Conservation (phyloP, 768 basidiomycete species). For the Hericium erinaceus region DNA sequence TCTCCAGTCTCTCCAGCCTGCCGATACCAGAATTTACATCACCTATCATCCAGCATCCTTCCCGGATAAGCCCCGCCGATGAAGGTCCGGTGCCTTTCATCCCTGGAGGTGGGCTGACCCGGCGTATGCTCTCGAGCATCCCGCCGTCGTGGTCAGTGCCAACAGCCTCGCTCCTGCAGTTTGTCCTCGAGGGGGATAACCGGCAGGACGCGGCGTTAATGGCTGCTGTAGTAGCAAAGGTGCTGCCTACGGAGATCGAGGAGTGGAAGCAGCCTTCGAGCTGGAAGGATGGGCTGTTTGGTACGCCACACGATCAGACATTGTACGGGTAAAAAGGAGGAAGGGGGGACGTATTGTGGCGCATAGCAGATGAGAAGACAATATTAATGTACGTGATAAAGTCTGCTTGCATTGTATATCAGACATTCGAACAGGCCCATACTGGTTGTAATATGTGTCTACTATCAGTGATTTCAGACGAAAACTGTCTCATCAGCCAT, state of each 20-base stretch:
- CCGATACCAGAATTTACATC: constrained; percentile 49
- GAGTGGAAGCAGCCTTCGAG: constrained; percentile 57
- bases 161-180: constrained; percentile 55
- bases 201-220: constrained; percentile 57
- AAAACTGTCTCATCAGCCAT: no score
- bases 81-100: constrained; percentile 52
- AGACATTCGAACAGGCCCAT: neutral
- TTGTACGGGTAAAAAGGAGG: constrained; percentile 46
- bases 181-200: constrained; percentile 80
- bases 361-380: neutral
- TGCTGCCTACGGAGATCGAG: constrained; percentile 30
- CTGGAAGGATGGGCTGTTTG: constrained; percentile 59
- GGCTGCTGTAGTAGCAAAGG: constrained; percentile 43
- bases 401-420: neutral
- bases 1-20: constrained; percentile 34
- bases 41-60: constrained; percentile 30
- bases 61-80: constrained; percentile 12
- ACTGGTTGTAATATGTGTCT: no score
- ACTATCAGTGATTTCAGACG: constrained; percentile 10
- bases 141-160: constrained; percentile 42
- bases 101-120: constrained; percentile 69
- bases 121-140: constrained; percentile 44
- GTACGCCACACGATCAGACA: constrained; percentile 62
- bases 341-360: neutral
- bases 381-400: neutral